These are phyloP conservation scores for Thoreauomyces humboldtii DNA, from an alignment of 192 early-diverging fungal species.

Conservation along the genomic window DNA sequence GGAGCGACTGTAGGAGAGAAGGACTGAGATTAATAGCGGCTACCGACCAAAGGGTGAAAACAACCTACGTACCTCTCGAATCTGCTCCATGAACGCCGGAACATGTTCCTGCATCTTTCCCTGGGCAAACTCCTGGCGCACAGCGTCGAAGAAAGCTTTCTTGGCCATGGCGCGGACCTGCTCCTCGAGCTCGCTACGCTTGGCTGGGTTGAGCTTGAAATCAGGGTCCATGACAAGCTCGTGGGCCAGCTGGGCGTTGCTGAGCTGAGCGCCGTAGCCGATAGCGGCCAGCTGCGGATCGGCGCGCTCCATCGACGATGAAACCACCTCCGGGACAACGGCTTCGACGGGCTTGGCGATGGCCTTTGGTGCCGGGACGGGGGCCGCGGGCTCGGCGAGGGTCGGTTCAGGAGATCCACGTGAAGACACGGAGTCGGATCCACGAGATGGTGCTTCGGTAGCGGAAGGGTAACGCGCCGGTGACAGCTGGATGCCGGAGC, in stretches of 20 bases:
- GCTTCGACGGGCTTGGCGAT: neutral
- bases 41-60: neutral
- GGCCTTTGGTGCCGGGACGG: neutral
- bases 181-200: slow-evolving; percentile 47
- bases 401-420: no score
- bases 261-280: slow-evolving; percentile 43
- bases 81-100: slow-evolving; percentile 51
- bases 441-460: slow-evolving; percentile 3
- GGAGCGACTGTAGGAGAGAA: slow-evolving; percentile 47
- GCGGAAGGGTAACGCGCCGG: slow-evolving; percentile 40
- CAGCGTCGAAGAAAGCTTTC: slow-evolving; percentile 70
- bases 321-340: neutral
- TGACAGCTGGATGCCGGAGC: no score
- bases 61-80: slow-evolving; percentile 48
- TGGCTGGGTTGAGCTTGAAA: slow-evolving; percentile 54
- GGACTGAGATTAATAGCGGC: neutral
- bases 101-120: slow-evolving; percentile 49
- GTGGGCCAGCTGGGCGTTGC: slow-evolving; percentile 72
- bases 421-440: slow-evolving; percentile 35
- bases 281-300: slow-evolving; percentile 39
- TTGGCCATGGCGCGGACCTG: slow-evolving; percentile 58
- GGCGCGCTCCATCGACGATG: slow-evolving; percentile 9
- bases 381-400: no score
- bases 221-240: slow-evolving; percentile 75
- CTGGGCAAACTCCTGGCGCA: slow-evolving; percentile 56